Evolutionary conservation across 1,139 yeast species (phyloP).

Genomic region (Hyphopichia burtonii): DNA sequence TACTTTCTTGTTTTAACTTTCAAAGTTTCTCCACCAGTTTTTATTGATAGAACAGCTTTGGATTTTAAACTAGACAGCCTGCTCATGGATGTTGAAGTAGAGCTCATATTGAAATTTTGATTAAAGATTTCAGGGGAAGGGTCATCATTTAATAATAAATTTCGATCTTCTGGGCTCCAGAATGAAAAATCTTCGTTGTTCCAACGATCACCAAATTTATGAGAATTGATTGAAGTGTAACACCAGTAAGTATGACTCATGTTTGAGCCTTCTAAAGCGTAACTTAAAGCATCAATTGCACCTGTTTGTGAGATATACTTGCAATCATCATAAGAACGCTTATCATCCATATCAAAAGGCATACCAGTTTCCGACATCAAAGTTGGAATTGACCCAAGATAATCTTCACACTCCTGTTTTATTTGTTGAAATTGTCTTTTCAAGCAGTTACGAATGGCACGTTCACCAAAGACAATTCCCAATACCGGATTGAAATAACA

Average conservation of each 20-base stretch:
- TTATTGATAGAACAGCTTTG: background rate
- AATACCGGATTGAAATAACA: constrained; percentile 71
- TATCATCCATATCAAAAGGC: constrained; percentile 92
- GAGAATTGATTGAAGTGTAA: constrained; percentile 69
- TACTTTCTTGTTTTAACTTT: constrained; percentile 4
- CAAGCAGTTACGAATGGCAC: constrained; percentile 70
- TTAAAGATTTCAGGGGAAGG: background rate
- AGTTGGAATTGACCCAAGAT: constrained; percentile 67
- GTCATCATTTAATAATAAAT: constrained; percentile 9
- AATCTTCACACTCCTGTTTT: constrained; percentile 56
- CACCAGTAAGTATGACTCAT: constrained; percentile 85
- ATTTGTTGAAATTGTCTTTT: constrained; percentile 64
- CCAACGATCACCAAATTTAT: constrained; percentile 88
- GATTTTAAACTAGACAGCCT: background rate
- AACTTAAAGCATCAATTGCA: constrained; percentile 80
- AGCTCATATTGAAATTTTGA: background rate
- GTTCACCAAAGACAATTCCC: constrained; percentile 78
- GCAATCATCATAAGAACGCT: constrained; percentile 62
- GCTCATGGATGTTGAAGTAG: background rate
- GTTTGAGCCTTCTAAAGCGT: constrained; percentile 71
- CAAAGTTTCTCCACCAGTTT: background rate
- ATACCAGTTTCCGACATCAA: constrained; percentile 93
- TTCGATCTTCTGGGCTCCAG: constrained; percentile 70
- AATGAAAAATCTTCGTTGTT: constrained; percentile 90
- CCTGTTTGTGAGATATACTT: constrained; percentile 69